Evolutionary conservation across 2,329 filamentous ascomycete species (phyloP).

Genomic region (Fusarium concolor): DNA sequence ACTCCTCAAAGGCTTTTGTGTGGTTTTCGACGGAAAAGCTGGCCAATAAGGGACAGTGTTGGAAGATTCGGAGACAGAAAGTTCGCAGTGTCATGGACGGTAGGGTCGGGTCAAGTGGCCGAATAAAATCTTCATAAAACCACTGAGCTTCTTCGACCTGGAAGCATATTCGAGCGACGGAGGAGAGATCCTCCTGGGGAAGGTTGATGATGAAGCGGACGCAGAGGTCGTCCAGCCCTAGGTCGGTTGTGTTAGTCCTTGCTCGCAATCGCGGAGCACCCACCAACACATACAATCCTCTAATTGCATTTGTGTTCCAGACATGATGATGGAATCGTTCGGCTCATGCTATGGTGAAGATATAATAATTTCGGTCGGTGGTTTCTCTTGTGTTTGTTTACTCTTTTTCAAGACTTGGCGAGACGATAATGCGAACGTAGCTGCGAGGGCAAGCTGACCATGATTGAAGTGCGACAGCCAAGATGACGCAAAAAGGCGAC

Average conservation of each 20-base stretch:
- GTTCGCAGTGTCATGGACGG: constrained; percentile 86
- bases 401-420: constrained; percentile 48
- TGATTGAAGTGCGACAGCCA: constrained; percentile 45
- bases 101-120: constrained; percentile 84
- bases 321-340: constrained; percentile 71
- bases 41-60: constrained; percentile 90
- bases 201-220: constrained; percentile 99
- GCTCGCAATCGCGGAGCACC: constrained; percentile 18
- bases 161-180: constrained; percentile 95
- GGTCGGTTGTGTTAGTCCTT: constrained; percentile 40
- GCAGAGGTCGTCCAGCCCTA: constrained; percentile 96
- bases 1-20: constrained; percentile 87
- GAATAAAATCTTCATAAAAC: constrained; percentile 99
- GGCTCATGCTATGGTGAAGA: constrained; percentile 46
- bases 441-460: constrained; percentile 50
- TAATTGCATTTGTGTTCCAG: constrained; percentile 82
- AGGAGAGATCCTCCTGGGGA: constrained; percentile 88
- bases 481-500: constrained; percentile 39
- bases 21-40: constrained; percentile 82
- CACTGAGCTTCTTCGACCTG: constrained; percentile 99
- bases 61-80: constrained; percentile 92
- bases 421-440: constrained; percentile 47
- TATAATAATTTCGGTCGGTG: constrained; percentile 10
- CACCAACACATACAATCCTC: constrained; percentile 78
- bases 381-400: constrained; percentile 16